Percentiles rank a stretch among this genome's conserved stretches.
Evolutionary conservation across 805 yeast species (phyloP).

Genomic region (Candida golubevii): DNA sequence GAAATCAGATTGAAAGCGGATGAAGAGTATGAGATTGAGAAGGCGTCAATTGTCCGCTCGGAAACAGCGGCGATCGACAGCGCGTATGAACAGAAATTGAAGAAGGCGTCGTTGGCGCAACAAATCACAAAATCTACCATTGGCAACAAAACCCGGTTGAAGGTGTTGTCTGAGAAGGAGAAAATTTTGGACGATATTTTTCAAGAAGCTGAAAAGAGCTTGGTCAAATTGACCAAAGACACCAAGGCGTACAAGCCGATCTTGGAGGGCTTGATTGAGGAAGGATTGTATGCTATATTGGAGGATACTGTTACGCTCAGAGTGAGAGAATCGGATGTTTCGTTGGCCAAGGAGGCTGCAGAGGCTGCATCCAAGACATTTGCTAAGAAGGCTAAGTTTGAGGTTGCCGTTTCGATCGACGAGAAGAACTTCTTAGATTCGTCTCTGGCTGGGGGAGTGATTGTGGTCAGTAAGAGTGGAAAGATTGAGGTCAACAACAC

Average conservation of each 20-base stretch:
- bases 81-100: conserved; percentile 72
- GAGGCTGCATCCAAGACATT: conserved; percentile 60
- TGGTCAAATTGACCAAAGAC: conserved; percentile 55
- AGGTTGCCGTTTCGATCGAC: conserved; percentile 52
- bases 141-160: conserved; percentile 91
- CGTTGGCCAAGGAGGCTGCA: conserved; percentile 55
- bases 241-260: conserved; percentile 60
- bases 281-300: conserved; percentile 63
- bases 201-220: conserved; percentile 58
- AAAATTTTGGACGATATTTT: conserved; percentile 72
- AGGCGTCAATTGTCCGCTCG: conserved; percentile 88
- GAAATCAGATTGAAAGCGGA: conserved; percentile 95
- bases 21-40: conserved; percentile 97
- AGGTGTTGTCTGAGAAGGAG: conserved; percentile 79
- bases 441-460: conserved; percentile 79
- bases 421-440: conserved; percentile 56
- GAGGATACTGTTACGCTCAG: conserved; percentile 63
- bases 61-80: conserved; percentile 88
- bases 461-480: conserved; percentile 65
- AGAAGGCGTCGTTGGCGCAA: conserved; percentile 88
- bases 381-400: conserved; percentile 55
- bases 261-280: conserved; percentile 75
- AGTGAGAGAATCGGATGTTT: conserved; percentile 64
- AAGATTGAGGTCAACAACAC: conserved; percentile 91
- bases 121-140: conserved; percentile 94